Conservation (phyloP, 2,329 filamentous ascomycete genomes). For the Fusarium subglutinans region DNA sequence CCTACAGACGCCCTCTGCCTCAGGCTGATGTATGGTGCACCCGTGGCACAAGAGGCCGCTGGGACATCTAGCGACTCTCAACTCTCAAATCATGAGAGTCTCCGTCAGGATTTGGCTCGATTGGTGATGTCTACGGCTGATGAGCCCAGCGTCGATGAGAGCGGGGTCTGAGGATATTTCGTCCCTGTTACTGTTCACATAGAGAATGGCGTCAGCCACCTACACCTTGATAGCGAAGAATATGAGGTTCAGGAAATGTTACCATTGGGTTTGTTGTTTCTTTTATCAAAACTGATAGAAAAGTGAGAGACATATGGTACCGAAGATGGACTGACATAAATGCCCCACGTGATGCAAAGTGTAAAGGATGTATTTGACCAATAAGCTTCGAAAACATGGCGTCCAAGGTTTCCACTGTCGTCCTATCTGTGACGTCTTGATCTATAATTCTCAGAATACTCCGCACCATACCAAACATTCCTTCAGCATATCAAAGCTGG, state of each 20-base stretch:
- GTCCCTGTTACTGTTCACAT: fast-evolving
- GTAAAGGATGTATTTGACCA: background rate
- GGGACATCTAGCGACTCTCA: background rate
- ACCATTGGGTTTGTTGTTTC: too few relatives aligned
- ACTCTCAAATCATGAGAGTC: background rate
- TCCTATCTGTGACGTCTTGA: background rate
- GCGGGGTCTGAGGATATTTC: background rate
- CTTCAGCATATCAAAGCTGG: background rate
- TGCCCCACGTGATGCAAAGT: background rate
- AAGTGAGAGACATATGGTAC: background rate
- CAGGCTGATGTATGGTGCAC: background rate
- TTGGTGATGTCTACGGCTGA: background rate
- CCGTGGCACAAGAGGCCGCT: background rate
- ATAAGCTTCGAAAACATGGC: background rate
- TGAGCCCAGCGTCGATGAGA: background rate
- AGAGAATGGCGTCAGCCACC: background rate
- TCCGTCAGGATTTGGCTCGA: background rate
- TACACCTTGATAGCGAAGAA: background rate
- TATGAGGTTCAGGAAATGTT: background rate
- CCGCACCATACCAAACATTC: background rate
- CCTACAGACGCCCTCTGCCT: background rate
- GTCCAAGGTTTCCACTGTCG: background rate
- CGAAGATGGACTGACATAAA: background rate
- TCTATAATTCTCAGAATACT: background rate
- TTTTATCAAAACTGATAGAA: background rate